Percentiles rank a stretch among this genome's conserved stretches.
phyloP scores from a whole-genome alignment of 2,329 filamentous ascomycete species.

The Monilinia fructigena region DNA sequence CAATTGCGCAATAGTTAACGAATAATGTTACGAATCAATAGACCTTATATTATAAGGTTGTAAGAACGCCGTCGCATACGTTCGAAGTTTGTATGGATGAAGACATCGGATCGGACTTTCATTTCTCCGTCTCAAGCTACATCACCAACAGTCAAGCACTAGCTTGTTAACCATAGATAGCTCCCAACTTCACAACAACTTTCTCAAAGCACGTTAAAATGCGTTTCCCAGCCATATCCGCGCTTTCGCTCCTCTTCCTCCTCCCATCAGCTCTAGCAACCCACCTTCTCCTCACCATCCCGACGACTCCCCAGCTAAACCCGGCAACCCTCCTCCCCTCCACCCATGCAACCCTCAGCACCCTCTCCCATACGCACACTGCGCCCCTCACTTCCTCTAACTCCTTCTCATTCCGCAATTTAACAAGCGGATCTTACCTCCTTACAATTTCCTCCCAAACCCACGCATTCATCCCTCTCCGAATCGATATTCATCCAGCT shows the following conservation, averaged over 20 bases:
- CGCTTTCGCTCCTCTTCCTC: conserved; percentile 27
- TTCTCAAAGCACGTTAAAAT: neutral
- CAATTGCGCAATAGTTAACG: neutral
- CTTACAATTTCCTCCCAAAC: conserved; percentile 75
- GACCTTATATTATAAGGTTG: no score
- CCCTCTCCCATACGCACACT: conserved; percentile 48
- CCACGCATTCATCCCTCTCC: conserved; percentile 73
- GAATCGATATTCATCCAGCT: conserved; percentile 64
- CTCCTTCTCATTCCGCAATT: conserved; percentile 72
- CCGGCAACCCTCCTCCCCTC: conserved; percentile 51
- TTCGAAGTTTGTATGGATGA: neutral
- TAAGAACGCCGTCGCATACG: no score
- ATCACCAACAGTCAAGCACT: neutral
- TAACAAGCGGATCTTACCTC: conserved; percentile 73
- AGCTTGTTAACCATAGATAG: neutral
- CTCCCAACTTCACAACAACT: neutral
- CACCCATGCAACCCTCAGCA: conserved; percentile 66
- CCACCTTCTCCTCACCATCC: conserved; percentile 36
- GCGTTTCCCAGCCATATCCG: conserved; percentile 1
- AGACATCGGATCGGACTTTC: neutral
- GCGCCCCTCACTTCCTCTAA: conserved; percentile 67
- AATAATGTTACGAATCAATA: neutral
- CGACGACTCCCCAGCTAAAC: conserved; percentile 34
- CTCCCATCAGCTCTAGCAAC: conserved; percentile 42
- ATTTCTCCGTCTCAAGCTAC: conserved; percentile 15